Base-by-base conservation (phyloP, 2,329 filamentous ascomycete genomes). In the Aspergillus eucalypticola region DNA sequence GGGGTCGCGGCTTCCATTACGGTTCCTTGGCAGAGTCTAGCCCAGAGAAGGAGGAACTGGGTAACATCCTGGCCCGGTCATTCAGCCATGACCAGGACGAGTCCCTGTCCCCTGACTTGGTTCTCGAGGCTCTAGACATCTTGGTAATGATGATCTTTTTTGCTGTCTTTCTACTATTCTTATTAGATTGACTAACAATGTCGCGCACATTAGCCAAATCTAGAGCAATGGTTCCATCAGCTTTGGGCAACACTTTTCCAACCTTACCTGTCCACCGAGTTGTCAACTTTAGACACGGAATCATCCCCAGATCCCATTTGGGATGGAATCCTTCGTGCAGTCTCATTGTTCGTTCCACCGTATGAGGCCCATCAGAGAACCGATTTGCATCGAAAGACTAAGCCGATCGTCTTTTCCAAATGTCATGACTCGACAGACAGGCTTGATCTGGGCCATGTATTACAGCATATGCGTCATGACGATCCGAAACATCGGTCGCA, bases 191-290 rank as follows among this genome's bases (percentile, higher is more conserved):
- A 21, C 49, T 52, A 52, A 52, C 49, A 38, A 52, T 15, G 38
- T 52, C 21, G 10, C 17, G 6, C 7, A 19, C 11, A 29, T 11
- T n/a, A 54, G 52, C 39, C 52, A 13, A 54, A 54, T 44, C 52
- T 54, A 11, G 52, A 54, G 23, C 52, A 54, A 46, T 32, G n/a
- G 23, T 44, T 54, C n/a, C 52, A 54, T 54, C 52, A 35, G 23
- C 52, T 54, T 5, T 54, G 52, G 52, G 23, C 39, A 13, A n/a
- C 23, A 5, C 6, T 54, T 11, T 54, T 54, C 8, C 39, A 44
- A 21, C 52, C 38, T n/a, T 17, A 3, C 39, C 13, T 13, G 10
- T 3, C 52, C n/a, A 32, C 25, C 13, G 39, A 32, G 10, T 17
- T 11, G 15, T 23, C n/a, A 44, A 23, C 2, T 15, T 5, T 54